Conservation (phyloP, 1,139 yeast genomes). For the Ashbya aceris region DNA sequence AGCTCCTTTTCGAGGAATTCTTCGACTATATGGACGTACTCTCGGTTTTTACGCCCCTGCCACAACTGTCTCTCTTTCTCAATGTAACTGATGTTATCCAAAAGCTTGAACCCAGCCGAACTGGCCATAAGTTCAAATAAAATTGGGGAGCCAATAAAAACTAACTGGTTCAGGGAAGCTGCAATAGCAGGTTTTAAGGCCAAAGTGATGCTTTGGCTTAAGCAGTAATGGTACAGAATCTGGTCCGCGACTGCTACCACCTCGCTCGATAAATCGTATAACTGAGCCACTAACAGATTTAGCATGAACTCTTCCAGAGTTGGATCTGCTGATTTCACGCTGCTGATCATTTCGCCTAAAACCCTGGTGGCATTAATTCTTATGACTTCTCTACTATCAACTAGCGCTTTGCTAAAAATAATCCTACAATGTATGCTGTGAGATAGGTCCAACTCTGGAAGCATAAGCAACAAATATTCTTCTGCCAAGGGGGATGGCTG, state of each 20-base stretch:
- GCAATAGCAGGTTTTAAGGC: conserved; percentile 18
- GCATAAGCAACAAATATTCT: conserved; percentile 47
- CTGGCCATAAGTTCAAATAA: conserved; percentile 47
- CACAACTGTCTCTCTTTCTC: conserved; percentile 51
- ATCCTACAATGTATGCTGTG: conserved; percentile 61
- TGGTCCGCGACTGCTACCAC: conserved; percentile 52
- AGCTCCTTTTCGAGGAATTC: conserved; percentile 15
- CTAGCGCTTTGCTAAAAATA: conserved; percentile 55
- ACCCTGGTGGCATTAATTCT: conserved; percentile 49
- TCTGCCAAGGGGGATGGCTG: conserved; percentile 45
- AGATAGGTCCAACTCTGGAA: conserved; percentile 53
- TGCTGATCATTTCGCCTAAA: conserved; percentile 32
- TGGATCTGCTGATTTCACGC: conserved; percentile 8
- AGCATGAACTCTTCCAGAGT: conserved; percentile 29
- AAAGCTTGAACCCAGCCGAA: conserved; percentile 45
- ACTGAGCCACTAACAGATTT: conserved; percentile 52
- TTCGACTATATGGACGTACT: conserved; percentile 47
- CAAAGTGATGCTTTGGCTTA: conserved; percentile 27
- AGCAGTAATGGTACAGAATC: conserved; percentile 41
- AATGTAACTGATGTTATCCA: conserved; percentile 44
- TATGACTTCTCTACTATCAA: conserved; percentile 44
- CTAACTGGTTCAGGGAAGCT: conserved; percentile 27
- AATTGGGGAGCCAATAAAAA: conserved; percentile 33
- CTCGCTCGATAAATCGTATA: conserved; percentile 55
- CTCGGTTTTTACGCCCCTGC: conserved; percentile 43